These are phyloP conservation scores for Mucor velutinosus DNA, from an alignment of 371 early-diverging fungal genomes.

Conservation along the genomic window DNA sequence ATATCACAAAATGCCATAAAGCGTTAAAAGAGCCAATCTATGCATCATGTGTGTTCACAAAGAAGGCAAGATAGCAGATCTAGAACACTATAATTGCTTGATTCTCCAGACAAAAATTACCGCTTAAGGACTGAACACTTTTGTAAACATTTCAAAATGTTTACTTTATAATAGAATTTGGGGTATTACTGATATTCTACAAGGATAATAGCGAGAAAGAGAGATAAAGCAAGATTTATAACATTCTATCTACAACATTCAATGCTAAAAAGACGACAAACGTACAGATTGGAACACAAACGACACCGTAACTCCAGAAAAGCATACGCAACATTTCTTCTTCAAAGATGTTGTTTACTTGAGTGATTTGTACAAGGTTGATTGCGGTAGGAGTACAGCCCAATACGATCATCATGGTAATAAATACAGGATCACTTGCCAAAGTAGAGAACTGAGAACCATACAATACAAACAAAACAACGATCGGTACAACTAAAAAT, in stretches of 20 bases:
- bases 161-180: neutral
- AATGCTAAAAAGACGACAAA: conserved; percentile 41
- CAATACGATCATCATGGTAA: conserved; percentile 50
- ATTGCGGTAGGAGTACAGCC: conserved; percentile 62
- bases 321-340: conserved; percentile 57
- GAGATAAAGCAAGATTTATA: conserved; percentile 13
- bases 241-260: conserved; percentile 32
- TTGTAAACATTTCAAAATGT: neutral
- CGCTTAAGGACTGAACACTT: too few relatives aligned
- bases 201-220: neutral
- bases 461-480: conserved; percentile 37
- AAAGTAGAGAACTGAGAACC: conserved; percentile 33
- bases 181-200: neutral
- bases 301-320: conserved; percentile 64
- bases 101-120: too few relatives aligned
- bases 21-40: neutral
- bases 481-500: conserved; percentile 45
- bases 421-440: conserved; percentile 54
- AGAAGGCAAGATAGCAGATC: neutral
- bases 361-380: conserved; percentile 58
- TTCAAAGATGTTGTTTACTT: conserved; percentile 57
- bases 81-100: neutral
- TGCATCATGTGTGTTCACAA: neutral
- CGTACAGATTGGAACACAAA: conserved; percentile 54
- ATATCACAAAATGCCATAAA: neutral